Conservation (phyloP, 257 asterid species). For the Scutellaria galericulata region DNA sequence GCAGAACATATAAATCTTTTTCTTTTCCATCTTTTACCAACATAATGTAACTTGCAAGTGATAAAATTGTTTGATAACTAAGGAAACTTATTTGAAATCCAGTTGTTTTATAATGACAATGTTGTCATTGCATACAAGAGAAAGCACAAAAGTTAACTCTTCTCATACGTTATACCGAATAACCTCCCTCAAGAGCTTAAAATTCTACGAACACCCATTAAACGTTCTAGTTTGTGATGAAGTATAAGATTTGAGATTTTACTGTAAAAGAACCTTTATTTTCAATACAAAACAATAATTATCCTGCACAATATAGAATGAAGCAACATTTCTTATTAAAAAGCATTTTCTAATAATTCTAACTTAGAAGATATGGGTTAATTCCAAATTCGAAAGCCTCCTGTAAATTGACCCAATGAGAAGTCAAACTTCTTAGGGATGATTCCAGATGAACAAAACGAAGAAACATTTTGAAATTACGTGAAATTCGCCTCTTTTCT, state of each 20-base stretch:
- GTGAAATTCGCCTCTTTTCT: background rate
- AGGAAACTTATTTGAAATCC: background rate
- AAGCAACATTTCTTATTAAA: background rate
- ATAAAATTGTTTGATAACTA: slow-evolving; percentile 11
- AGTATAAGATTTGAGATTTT: slow-evolving; percentile 2
- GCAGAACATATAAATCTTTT: background rate
- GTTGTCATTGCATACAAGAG: slow-evolving; percentile 11
- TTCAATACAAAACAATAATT: background rate
- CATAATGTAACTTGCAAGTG: background rate
- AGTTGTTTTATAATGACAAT: background rate
- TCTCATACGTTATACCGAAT: background rate
- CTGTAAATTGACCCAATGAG: background rate
- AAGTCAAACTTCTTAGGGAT: slow-evolving; percentile 24
- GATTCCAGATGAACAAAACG: background rate
- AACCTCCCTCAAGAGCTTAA: background rate
- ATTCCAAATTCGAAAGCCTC: slow-evolving; percentile 18
- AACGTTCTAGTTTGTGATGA: background rate
- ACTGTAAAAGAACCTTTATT: background rate
- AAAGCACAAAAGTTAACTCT: background rate
- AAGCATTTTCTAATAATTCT: slow-evolving; percentile 1
- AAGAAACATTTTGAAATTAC: background rate
- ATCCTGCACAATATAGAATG: slow-evolving; percentile 14
- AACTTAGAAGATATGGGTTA: slow-evolving; percentile 1
- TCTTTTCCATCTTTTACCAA: slow-evolving; percentile 10
- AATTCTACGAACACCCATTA: background rate